phyloP scores from a whole-genome alignment of 768 basidiomycete species.

The Lyophyllum decastes region DNA sequence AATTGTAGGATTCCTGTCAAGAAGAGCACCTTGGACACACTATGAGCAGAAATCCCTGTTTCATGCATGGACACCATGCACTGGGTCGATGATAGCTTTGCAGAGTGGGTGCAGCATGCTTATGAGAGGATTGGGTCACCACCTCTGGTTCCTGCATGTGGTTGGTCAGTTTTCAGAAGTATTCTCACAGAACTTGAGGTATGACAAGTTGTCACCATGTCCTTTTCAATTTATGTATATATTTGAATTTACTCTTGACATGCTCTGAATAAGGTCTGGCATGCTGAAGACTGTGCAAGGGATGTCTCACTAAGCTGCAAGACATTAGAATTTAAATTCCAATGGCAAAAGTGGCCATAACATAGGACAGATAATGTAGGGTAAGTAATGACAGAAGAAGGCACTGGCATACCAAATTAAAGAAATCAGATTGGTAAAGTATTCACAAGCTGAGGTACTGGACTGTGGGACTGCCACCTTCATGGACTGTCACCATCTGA shows the following conservation, averaged over 20 bases:
- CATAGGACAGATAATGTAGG: neutral
- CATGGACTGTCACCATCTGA: neutral
- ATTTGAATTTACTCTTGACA: no score
- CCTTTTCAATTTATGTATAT: no score
- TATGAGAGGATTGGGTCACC: neutral
- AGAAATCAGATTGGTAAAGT: neutral
- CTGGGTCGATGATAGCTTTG: neutral
- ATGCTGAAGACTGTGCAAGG: no score
- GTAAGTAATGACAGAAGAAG: neutral
- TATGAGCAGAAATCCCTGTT: neutral
- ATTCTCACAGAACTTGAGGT: neutral
- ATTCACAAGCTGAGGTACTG: neutral
- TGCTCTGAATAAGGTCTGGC: no score
- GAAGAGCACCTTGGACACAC: neutral
- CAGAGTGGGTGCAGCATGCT: neutral
- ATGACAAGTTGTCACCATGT: neutral
- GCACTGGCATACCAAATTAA: neutral
- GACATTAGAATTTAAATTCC: neutral
- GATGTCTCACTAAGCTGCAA: neutral
- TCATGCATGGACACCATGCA: neutral
- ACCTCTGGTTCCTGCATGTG: neutral
- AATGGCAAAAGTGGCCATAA: neutral
- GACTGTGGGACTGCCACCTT: neutral
- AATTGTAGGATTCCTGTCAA: neutral
- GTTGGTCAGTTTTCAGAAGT: neutral